Percentiles rank a stretch among this genome's conserved stretches.
phyloP scores from a whole-genome alignment of 2,329 filamentous ascomycete genomes.

The Coleophoma cylindrospora region DNA sequence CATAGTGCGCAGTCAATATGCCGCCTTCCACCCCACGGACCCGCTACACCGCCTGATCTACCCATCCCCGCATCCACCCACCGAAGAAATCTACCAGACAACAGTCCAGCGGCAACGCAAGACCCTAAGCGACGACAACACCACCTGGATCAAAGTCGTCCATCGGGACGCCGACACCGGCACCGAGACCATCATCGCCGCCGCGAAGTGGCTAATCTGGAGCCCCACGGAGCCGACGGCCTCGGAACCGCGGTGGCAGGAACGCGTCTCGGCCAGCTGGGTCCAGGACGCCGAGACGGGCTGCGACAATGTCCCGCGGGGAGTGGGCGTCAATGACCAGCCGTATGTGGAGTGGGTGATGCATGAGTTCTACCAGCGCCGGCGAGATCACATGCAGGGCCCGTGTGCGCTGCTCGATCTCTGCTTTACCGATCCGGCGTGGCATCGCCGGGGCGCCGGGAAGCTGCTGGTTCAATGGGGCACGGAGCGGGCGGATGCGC shows the following conservation, averaged over 20 bases:
- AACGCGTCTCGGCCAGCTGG: neutral
- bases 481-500: constrained; percentile 17
- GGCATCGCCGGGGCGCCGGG: constrained; percentile 20
- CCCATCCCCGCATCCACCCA: constrained; percentile 4
- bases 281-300: neutral
- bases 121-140: neutral
- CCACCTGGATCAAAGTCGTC: constrained; percentile 3
- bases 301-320: neutral
- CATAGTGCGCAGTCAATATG: constrained; percentile 6
- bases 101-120: neutral
- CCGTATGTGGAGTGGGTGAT: constrained; percentile 1
- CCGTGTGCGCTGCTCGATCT: constrained; percentile 16
- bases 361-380: constrained; percentile 2
- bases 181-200: constrained; percentile 2
- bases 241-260: neutral
- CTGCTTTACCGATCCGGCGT: constrained; percentile 20
- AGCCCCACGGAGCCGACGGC: no score
- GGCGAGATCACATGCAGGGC: constrained; percentile 6
- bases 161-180: neutral
- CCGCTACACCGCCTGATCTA: constrained; percentile 8
- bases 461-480: constrained; percentile 23
- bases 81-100: neutral
- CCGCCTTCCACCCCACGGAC: constrained; percentile 8
- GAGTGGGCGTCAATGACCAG: neutral
- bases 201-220: constrained; percentile 13